phyloP scores from a whole-genome alignment of 2,329 filamentous ascomycete species.

The Ascocoryne sarcoides region DNA sequence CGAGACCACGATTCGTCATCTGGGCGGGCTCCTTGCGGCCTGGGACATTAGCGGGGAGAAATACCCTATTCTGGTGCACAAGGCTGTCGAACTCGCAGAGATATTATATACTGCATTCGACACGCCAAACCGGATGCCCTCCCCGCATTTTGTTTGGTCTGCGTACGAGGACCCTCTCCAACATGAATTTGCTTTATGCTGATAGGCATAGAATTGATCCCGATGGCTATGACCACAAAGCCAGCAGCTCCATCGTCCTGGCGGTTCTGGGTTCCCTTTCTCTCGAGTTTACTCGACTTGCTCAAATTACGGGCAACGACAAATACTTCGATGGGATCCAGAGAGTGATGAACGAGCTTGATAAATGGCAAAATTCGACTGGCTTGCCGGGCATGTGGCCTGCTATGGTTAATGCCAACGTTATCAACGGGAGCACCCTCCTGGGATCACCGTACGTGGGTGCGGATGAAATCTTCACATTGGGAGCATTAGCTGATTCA shows the following conservation, averaged over 20 bases:
- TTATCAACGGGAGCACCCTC: constrained; percentile 22
- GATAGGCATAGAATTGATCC: constrained; percentile 11
- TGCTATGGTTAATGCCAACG: constrained; percentile 40
- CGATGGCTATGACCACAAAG: constrained; percentile 50
- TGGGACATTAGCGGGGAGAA: constrained; percentile 29
- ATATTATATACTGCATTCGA: constrained; percentile 36
- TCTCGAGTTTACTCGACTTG: constrained; percentile 55
- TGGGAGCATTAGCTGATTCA: constrained; percentile 50
- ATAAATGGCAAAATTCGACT: constrained; percentile 44
- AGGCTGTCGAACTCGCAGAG: constrained; percentile 27
- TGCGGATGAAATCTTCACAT: constrained; percentile 42
- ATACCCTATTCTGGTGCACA: constrained; percentile 24
- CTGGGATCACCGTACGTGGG: constrained; percentile 43
- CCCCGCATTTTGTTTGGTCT: constrained; percentile 21
- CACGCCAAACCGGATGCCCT: constrained; percentile 44
- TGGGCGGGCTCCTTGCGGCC: constrained; percentile 31
- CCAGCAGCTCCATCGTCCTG: constrained; percentile 41
- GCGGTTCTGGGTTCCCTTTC: constrained; percentile 50
- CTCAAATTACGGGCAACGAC: constrained; percentile 51
- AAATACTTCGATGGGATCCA: constrained; percentile 56
- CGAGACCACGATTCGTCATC: constrained; percentile 33
- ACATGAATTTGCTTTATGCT: not conserved
- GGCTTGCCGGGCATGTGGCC: constrained; percentile 58
- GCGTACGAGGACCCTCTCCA: constrained; percentile 11
- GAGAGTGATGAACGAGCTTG: constrained; percentile 49